Percentiles rank a stretch among this genome's conserved stretches.
phyloP scores from a whole-genome alignment of 2,329 filamentous ascomycete species.

The Sporothrix dimorphospora region DNA sequence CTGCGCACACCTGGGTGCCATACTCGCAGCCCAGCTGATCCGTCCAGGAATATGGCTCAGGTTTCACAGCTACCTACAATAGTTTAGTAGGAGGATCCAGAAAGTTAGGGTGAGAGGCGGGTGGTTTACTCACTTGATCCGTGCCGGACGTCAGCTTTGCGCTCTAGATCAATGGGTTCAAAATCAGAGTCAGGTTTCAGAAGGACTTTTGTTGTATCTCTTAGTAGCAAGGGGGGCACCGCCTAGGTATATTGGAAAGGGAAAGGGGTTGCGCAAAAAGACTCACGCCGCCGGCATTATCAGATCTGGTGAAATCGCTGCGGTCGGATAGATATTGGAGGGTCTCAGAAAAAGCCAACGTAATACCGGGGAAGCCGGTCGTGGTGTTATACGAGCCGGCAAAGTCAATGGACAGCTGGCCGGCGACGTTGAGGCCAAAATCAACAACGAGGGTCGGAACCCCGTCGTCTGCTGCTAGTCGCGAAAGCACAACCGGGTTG shows the following conservation, averaged over 20 bases:
- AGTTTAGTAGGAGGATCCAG: neutral
- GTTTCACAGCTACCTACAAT: slow-evolving; percentile 49
- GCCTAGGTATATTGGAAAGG: too few relatives aligned
- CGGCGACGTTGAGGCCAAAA: slow-evolving; percentile 54
- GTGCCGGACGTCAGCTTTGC: slow-evolving; percentile 48
- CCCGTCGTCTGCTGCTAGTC: slow-evolving; percentile 32
- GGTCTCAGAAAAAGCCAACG: slow-evolving; percentile 54
- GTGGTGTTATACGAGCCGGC: slow-evolving; percentile 39
- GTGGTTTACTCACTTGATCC: slow-evolving; percentile 47
- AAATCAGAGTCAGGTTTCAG: neutral
- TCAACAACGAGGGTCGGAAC: slow-evolving; percentile 51
- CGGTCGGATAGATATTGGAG: slow-evolving; percentile 48
- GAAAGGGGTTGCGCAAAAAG: neutral
- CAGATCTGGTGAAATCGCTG: slow-evolving; percentile 54
- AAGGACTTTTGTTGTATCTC: neutral
- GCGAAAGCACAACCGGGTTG: slow-evolving; percentile 41
- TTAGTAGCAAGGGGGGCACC: neutral
- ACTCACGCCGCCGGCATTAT: slow-evolving; percentile 44
- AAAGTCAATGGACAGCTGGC: slow-evolving; percentile 49
- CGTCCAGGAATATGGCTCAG: slow-evolving; percentile 49
- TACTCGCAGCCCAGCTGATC: slow-evolving; percentile 50
- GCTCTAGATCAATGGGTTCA: slow-evolving; percentile 30
- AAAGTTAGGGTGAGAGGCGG: neutral
- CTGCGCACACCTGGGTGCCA: slow-evolving; percentile 50
- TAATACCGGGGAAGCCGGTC: slow-evolving; percentile 45